phyloP scores from a whole-genome alignment of 306 rosid genomes.

The Fragaria iinumae region DNA sequence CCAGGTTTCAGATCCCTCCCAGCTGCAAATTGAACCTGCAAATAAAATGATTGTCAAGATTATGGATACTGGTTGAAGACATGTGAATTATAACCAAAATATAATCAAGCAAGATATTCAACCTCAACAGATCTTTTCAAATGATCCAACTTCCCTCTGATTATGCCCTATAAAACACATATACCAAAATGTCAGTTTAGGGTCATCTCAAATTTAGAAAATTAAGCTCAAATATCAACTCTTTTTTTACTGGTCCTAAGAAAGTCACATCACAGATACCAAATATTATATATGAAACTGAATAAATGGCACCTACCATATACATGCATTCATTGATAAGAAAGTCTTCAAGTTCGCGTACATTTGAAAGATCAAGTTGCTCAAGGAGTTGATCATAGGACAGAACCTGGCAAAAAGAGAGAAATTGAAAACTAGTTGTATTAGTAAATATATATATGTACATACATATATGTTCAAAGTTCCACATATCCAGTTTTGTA shows the following conservation, averaged over 20 bases:
- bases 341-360: slow-evolving; percentile 26
- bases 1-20: slow-evolving; percentile 27
- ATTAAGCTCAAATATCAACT: neutral
- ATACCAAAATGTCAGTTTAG: neutral
- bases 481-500: neutral
- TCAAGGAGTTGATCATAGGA: slow-evolving; percentile 21
- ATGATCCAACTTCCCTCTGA: slow-evolving; percentile 27
- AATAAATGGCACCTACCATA: slow-evolving; percentile 7
- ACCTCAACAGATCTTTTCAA: slow-evolving; percentile 24
- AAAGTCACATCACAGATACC: neutral
- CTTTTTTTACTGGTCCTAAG: neutral
- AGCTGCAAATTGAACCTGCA: slow-evolving; percentile 26
- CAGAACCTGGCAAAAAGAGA: slow-evolving; percentile 9
- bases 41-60: slow-evolving; percentile 4
- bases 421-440: neutral
- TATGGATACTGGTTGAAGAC: neutral
- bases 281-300: neutral
- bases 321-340: slow-evolving; percentile 25
- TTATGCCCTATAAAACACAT: slow-evolving; percentile 14
- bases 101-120: slow-evolving; percentile 1
- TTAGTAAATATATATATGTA: neutral
- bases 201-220: neutral
- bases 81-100: neutral
- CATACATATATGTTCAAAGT: no score
- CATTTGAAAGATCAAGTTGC: slow-evolving; percentile 27